phyloP scores from a whole-genome alignment of 176 grass and related monocot genomes.

The Zoysia japonica region DNA sequence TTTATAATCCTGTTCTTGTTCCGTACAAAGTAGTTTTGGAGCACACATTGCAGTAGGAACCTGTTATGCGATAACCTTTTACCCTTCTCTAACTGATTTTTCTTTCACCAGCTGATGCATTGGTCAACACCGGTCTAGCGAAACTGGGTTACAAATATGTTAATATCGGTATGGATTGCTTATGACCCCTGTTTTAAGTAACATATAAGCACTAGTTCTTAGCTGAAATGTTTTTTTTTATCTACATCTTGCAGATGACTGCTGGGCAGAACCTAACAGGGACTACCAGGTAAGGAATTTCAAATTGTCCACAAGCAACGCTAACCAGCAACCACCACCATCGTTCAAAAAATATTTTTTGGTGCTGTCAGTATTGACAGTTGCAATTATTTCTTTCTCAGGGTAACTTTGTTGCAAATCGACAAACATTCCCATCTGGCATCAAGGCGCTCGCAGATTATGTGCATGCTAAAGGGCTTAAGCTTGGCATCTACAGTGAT shows the following conservation, averaged over 20 bases:
- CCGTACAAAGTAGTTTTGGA: conserved; percentile 1
- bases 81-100: not conserved
- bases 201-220: not conserved
- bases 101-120: not conserved
- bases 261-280: conserved; percentile 80
- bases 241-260: conserved; percentile 71
- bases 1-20: not conserved
- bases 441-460: conserved; percentile 90
- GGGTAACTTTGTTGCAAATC: conserved; percentile 74
- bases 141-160: conserved; percentile 79
- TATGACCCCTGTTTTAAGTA: not conserved
- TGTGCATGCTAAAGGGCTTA: conserved; percentile 76
- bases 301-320: conserved; percentile 4
- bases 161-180: conserved; percentile 64
- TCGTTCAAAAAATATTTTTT: not conserved
- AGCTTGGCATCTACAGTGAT: conserved; percentile 83
- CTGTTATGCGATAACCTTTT: not conserved
- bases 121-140: conserved; percentile 53
- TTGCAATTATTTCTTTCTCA: conserved; percentile 24
- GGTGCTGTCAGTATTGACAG: conserved; percentile 19
- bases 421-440: conserved; percentile 69
- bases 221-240: not conserved
- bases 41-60: not conserved
- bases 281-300: conserved; percentile 66
- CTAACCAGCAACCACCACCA: conserved; percentile 21